A percentile compares a stretch with the other conserved stretches of the same genome.
Conservation (phyloP, 768 basidiomycete species). For the Suillus brevipes region DNA sequence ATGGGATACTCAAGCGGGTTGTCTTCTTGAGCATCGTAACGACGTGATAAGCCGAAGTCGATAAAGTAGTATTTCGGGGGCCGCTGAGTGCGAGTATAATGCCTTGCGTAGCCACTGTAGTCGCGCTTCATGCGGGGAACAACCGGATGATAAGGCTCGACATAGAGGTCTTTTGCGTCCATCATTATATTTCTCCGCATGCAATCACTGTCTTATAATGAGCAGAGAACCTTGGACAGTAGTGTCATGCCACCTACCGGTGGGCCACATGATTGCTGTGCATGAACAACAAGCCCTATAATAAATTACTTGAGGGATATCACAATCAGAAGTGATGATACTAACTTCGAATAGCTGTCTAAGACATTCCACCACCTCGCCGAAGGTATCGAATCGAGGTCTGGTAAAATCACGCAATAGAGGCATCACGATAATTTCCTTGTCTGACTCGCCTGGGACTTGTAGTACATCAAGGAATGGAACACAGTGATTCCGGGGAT, state of each 20-base stretch:
- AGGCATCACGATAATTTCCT: constrained; percentile 31
- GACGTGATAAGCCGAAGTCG: constrained; percentile 38
- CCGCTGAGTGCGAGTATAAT: constrained; percentile 29
- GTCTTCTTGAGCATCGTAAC: constrained; percentile 26
- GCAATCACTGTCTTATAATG: constrained; percentile 17
- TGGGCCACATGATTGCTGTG: constrained; percentile 29
- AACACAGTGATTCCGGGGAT: constrained; percentile 28
- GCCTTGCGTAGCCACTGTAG: constrained; percentile 21
- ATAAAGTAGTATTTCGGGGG: constrained; percentile 37
- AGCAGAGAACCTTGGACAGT: not conserved
- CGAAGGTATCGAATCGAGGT: constrained; percentile 23
- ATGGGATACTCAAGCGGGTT: constrained; percentile 30
- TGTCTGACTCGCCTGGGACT: constrained; percentile 12
- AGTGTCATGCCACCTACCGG: constrained; percentile 7
- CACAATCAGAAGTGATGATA: not conserved
- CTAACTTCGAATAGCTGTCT: constrained; percentile 32
- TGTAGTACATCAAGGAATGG: constrained; percentile 23
- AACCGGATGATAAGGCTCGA: constrained; percentile 27
- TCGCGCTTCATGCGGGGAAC: constrained; percentile 16
- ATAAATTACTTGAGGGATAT: not conserved
- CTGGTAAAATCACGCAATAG: constrained; percentile 21
- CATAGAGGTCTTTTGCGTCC: constrained; percentile 25
- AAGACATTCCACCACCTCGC: constrained; percentile 30
- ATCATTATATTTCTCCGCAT: constrained; percentile 34
- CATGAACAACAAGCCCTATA: constrained; percentile 37